These are phyloP conservation scores for Boletus rex-veris DNA, from an alignment of 768 basidiomycete genomes.

Conservation along the genomic window DNA sequence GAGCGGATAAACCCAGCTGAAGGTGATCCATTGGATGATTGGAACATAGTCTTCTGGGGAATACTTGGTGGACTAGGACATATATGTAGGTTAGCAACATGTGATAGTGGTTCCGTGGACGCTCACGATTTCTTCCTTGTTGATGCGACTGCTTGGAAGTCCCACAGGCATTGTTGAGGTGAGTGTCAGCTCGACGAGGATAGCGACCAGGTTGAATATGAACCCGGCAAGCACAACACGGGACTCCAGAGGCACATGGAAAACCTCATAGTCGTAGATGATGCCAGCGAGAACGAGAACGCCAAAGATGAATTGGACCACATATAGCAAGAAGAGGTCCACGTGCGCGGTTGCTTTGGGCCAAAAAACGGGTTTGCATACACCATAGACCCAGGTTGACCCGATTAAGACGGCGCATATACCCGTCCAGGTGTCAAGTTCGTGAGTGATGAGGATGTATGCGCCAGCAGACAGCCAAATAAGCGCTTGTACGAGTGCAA, in stretches of 20 bases:
- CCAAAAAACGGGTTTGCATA: conserved; percentile 49
- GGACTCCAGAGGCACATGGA: conserved; percentile 42
- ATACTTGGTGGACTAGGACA: conserved; percentile 24
- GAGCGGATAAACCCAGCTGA: conserved; percentile 68
- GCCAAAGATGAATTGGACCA: conserved; percentile 43
- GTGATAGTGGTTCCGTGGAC: not conserved
- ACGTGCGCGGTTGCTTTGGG: conserved; percentile 57
- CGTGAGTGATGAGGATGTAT: conserved; percentile 44
- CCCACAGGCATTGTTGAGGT: conserved; percentile 63
- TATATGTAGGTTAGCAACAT: not conserved
- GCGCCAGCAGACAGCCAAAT: conserved; percentile 60
- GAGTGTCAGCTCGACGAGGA: conserved; percentile 42
- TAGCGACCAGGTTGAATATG: conserved; percentile 42
- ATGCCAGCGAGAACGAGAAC: conserved; percentile 51
- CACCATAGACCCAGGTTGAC: conserved; percentile 63
- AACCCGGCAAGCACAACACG: conserved; percentile 20
- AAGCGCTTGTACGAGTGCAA: conserved; percentile 56
- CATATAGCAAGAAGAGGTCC: conserved; percentile 61
- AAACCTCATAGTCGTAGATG: conserved; percentile 48
- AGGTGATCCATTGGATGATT: conserved; percentile 69
- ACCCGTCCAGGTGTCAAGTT: conserved; percentile 33
- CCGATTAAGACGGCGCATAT: conserved; percentile 47
- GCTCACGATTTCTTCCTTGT: conserved; percentile 61
- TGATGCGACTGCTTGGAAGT: conserved; percentile 52
- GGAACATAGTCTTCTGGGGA: conserved; percentile 73